These are phyloP conservation scores for Hypomyces perniciosus DNA, from an alignment of 2,329 filamentous ascomycete species.

Conservation along the genomic window DNA sequence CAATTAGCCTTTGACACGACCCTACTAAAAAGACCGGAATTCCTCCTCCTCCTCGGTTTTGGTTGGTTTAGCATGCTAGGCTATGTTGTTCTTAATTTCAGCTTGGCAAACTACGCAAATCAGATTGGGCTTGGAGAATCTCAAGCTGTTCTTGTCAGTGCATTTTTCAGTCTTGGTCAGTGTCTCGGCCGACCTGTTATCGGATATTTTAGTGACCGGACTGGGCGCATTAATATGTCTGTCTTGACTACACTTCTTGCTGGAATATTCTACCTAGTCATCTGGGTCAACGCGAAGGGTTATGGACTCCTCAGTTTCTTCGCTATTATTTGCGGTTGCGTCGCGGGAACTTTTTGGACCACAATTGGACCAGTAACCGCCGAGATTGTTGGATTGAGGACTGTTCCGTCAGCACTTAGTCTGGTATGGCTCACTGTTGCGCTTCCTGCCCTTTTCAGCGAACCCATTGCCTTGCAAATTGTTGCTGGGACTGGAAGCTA, in stretches of 20 bases:
- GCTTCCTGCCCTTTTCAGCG: too few species aligned
- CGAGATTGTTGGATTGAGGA: too few species aligned
- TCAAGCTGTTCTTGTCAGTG: constrained; percentile 57
- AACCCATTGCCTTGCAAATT: too few species aligned
- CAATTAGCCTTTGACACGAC: constrained; percentile 11
- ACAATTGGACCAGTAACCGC: not conserved
- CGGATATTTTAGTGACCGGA: constrained; percentile 55
- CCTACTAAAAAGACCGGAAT: constrained; percentile 39
- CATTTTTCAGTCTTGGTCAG: constrained; percentile 58
- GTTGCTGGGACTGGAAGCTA: too few species aligned
- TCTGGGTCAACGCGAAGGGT: constrained; percentile 2
- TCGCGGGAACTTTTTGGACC: constrained; percentile 4
- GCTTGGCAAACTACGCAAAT: constrained; percentile 55
- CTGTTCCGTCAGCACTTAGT: too few species aligned
- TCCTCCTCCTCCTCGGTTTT: constrained; percentile 52
- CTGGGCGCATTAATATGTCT: constrained; percentile 59
- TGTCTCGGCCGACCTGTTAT: constrained; percentile 53
- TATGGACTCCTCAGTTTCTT: constrained; percentile 2
- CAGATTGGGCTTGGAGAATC: constrained; percentile 51
- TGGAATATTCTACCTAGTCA: constrained; percentile 5
- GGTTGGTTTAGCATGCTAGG: constrained; percentile 58
- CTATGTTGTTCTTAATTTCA: constrained; percentile 60
- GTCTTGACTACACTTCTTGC: constrained; percentile 37
- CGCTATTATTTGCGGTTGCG: constrained; percentile 3
- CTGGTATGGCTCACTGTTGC: too few species aligned